These are phyloP conservation scores for Hypoxylon fragiforme DNA, from an alignment of 495 filamentous ascomycete genomes.

Conservation along the genomic window DNA sequence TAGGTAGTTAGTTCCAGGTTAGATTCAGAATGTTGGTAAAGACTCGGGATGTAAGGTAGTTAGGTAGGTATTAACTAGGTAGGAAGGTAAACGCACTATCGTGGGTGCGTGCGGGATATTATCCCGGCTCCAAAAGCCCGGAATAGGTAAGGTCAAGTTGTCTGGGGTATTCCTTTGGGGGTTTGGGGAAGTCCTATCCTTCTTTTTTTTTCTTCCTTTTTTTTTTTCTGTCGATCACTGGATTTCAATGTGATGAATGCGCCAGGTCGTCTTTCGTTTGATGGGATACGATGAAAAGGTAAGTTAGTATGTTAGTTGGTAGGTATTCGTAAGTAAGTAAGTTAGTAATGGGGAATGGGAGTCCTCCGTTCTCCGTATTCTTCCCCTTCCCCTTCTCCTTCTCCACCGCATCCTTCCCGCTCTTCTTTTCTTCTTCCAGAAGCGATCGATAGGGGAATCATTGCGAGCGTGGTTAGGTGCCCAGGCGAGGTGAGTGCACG, in stretches of 20 bases:
- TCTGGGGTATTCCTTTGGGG: slow-evolving; percentile 22
- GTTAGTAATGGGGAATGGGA: slow-evolving; percentile 10
- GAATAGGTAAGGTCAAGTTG: slow-evolving; percentile 22
- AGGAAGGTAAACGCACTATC: background rate
- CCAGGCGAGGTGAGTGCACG: too few relatives aligned
- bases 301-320: too few relatives aligned
- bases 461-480: too few relatives aligned
- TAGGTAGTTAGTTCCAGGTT: background rate
- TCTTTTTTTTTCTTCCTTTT: too few relatives aligned
- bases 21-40: too few relatives aligned
- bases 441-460: slow-evolving; percentile 17
- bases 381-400: background rate
- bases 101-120: slow-evolving; percentile 6
- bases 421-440: slow-evolving; percentile 16
- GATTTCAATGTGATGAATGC: slow-evolving; percentile 14
- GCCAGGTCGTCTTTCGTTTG: too few relatives aligned
- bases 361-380: slow-evolving; percentile 28
- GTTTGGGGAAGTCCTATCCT: slow-evolving; percentile 35
- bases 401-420: slow-evolving; percentile 8
- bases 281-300: background rate
- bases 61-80: slow-evolving; percentile 2
- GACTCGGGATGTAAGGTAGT: background rate
- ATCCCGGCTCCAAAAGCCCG: slow-evolving; percentile 4
- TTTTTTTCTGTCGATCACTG: too few relatives aligned
- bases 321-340: too few relatives aligned